Conservation (phyloP, 768 basidiomycete species). For the Tephrocybe rancida region DNA sequence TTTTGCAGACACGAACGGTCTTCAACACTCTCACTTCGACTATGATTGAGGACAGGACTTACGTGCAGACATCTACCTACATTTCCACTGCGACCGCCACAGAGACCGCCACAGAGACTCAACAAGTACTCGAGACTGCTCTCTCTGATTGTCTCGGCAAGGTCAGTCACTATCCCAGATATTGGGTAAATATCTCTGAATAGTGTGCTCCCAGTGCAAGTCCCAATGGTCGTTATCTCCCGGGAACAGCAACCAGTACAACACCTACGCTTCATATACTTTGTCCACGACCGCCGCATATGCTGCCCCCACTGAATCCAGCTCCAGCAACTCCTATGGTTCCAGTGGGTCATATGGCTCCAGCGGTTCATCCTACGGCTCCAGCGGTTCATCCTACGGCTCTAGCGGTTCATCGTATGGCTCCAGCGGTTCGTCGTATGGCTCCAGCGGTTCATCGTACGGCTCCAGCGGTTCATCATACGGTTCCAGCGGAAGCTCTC, state of each 20-base stretch:
- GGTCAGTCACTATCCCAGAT: conserved; percentile 29
- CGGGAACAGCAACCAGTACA: conserved; percentile 53
- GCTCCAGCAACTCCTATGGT: conserved; percentile 12
- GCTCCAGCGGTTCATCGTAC: too few relatives aligned
- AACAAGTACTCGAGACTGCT: conserved; percentile 48
- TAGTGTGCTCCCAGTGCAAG: conserved; percentile 49
- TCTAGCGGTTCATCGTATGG: too few relatives aligned
- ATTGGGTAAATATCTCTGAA: conserved; percentile 14
- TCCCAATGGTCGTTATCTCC: conserved; percentile 50
- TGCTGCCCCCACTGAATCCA: conserved; percentile 20
- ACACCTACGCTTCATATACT: conserved; percentile 48
- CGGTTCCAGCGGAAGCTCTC: conserved; percentile 9
- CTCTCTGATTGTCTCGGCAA: conserved; percentile 56
- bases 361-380: conserved; percentile 27
- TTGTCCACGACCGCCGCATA: conserved; percentile 22
- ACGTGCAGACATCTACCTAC: conserved; percentile 52
- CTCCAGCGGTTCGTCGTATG: too few relatives aligned
- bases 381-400: conserved; percentile 27
- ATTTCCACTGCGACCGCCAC: conserved; percentile 50
- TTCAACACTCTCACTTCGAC: conserved; percentile 59
- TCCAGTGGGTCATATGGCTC: conserved; percentile 16
- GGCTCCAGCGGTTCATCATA: too few relatives aligned
- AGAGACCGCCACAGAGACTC: conserved; percentile 46
- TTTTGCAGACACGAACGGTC: conserved; percentile 56
- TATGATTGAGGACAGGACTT: conserved; percentile 48